Base-by-base conservation (phyloP, 176 grass and related monocot genomes). In the Otatea glauca region DNA sequence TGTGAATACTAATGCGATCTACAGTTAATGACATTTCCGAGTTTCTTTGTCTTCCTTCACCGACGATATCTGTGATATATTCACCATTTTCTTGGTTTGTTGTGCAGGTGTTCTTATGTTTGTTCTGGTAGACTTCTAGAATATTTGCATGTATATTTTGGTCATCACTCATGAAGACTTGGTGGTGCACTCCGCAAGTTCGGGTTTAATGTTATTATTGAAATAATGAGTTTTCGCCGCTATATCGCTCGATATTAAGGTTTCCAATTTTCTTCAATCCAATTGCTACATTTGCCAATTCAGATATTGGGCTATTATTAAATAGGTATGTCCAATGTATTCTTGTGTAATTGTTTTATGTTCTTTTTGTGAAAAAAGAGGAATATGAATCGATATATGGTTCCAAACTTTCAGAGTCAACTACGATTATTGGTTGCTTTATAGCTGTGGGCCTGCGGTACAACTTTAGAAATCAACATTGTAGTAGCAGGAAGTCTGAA, bases 41-140 rank as follows among this genome's bases (percentile, higher is more conserved):
- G 34, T 59, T 78, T 9, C 7, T 25, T 0, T 53, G 45, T 21
- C n/a, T n/a, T n/a, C n/a, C 9, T 37, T 14, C 0, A 20, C 14
- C 23, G 51, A 74, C 1, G 23, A 3, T 7, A 23, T 39, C 1
- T 37, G 3, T 38, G 45, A 5, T 5, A 18, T 80, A 51, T 62
- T 64, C n/a, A 79, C 16, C 60, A 45, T 49, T 65, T 9, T 65
- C 18, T 79, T 21, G 9, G 20, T 4, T 15, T 39, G 7, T 54
- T 80, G 16, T 68, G 78, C 63, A 80, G 78, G 41, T 37, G 45
- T 80, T 51, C 0, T 15, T 48, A 8, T 77, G n/a, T 24, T 43
- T 25, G 3, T 78, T 78, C 61, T 8, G 0, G 7, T 78, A 11
- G 23, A 14, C 15, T 34, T 64, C 38, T 78, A 29, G 15, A 34